Conservation (phyloP, 1,284 basidiomycete genomes). For the Naganishia sp. region DNA sequence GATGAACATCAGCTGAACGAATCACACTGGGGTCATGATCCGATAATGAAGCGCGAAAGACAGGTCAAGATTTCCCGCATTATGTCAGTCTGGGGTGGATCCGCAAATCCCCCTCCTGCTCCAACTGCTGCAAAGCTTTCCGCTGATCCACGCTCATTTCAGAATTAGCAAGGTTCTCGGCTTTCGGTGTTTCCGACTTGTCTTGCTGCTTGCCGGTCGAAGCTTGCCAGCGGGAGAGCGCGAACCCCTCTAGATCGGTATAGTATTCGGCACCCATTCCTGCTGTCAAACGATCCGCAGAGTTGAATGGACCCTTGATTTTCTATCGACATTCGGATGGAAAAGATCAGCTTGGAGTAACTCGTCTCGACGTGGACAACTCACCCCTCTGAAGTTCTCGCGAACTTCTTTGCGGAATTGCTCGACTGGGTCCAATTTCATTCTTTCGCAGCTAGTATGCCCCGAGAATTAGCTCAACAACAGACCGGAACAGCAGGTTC, state of each 20-base stretch:
- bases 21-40: too few species aligned
- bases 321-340: slow-evolving; percentile 46
- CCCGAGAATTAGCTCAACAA: not conserved
- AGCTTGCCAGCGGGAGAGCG: slow-evolving; percentile 48
- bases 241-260: slow-evolving; percentile 64
- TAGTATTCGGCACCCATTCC: slow-evolving; percentile 72
- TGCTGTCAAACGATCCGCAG: slow-evolving; percentile 70
- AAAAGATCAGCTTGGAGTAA: not conserved
- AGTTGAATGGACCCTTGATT: slow-evolving; percentile 83
- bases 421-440: slow-evolving; percentile 67
- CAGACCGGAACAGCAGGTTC: not conserved
- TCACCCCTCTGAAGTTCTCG: slow-evolving; percentile 67
- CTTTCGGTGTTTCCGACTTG: not conserved
- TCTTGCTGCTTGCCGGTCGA: not conserved
- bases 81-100: slow-evolving; percentile 46
- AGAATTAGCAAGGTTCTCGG: not conserved
- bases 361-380: not conserved
- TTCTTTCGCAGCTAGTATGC: slow-evolving; percentile 58
- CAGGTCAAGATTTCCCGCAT: not conserved
- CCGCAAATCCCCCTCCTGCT: slow-evolving; percentile 44
- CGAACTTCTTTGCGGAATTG: slow-evolving; percentile 75
- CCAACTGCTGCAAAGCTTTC: slow-evolving; percentile 4
- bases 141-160: not conserved
- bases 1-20: too few species aligned
- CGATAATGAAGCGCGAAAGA: too few species aligned